Percentiles rank a stretch among this genome's conserved stretches.
These are phyloP conservation scores for Epichloe uncinata DNA, from an alignment of 2,329 filamentous ascomycete species.

Conservation along the genomic window DNA sequence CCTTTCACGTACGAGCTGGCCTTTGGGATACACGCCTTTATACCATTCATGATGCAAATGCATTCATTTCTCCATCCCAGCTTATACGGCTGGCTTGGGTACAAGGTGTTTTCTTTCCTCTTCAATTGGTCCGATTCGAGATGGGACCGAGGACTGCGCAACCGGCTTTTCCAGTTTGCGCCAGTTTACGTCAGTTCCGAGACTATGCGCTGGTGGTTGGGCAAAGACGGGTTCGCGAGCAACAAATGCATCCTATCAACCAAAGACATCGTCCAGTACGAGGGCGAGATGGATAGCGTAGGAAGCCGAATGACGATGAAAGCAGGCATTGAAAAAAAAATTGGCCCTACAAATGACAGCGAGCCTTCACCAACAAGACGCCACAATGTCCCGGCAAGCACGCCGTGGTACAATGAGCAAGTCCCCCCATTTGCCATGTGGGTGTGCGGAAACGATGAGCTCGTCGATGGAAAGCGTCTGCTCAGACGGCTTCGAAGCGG, in stretches of 20 bases:
- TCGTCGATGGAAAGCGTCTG: slow-evolving; percentile 70
- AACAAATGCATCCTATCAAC: slow-evolving; percentile 83
- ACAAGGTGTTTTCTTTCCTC: slow-evolving; percentile 77
- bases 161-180: slow-evolving; percentile 83
- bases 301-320: slow-evolving; percentile 1
- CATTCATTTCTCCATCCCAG: slow-evolving; percentile 50
- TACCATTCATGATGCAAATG: slow-evolving; percentile 85
- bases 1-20: slow-evolving; percentile 64
- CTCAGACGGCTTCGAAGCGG: slow-evolving; percentile 61
- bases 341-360: neutral
- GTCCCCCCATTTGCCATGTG: slow-evolving; percentile 76
- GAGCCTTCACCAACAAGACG: slow-evolving; percentile 12
- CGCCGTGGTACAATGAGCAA: slow-evolving; percentile 70
- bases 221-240: slow-evolving; percentile 61
- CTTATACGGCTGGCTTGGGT: slow-evolving; percentile 71
- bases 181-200: slow-evolving; percentile 85
- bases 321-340: neutral
- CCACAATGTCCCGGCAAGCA: slow-evolving; percentile 23
- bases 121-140: slow-evolving; percentile 77
- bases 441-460: slow-evolving; percentile 69
- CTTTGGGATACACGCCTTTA: slow-evolving; percentile 88
- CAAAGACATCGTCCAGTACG: slow-evolving; percentile 49
- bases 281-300: slow-evolving; percentile 46
- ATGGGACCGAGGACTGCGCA: slow-evolving; percentile 68
- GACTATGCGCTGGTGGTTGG: slow-evolving; percentile 93